Evolutionary conservation across 2,329 filamentous ascomycete species (phyloP).

Genomic region (Aspergillus vadensis): DNA sequence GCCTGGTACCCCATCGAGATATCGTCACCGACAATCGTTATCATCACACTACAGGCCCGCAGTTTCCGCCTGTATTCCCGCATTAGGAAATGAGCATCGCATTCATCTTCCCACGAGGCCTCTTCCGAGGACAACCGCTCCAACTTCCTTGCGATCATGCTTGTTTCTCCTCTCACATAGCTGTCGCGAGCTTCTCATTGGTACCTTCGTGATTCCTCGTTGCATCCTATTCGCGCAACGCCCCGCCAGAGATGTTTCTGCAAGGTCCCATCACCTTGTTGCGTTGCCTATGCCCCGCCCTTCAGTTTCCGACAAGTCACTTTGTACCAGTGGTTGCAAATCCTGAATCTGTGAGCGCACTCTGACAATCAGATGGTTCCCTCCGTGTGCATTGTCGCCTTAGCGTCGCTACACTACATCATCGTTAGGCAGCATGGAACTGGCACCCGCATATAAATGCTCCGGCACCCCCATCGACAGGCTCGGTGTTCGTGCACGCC

Average conservation of each 20-base stretch:
- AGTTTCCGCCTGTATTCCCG: background rate
- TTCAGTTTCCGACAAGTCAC: background rate
- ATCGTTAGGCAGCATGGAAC: slow-evolving; percentile 1
- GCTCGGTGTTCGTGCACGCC: background rate
- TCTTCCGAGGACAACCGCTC: slow-evolving; percentile 1
- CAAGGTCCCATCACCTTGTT: slow-evolving; percentile 4
- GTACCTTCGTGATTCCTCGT: background rate
- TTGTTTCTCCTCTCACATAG: background rate
- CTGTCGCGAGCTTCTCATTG: background rate
- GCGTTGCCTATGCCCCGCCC: background rate
- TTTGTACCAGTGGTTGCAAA: background rate
- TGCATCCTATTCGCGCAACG: background rate
- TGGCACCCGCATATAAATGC: background rate
- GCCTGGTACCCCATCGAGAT: background rate
- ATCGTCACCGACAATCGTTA: background rate
- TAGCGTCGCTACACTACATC: background rate
- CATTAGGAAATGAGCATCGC: background rate
- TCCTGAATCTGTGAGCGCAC: background rate
- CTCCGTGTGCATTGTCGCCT: background rate
- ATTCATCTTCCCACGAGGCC: background rate
- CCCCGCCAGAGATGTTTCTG: background rate
- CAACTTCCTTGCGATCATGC: background rate
- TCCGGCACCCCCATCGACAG: background rate
- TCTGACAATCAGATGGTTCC: background rate
- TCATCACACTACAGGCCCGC: slow-evolving; percentile 1